phyloP scores from a whole-genome alignment of 106 monocot genomes.

The Cymbidium sinense region DNA sequence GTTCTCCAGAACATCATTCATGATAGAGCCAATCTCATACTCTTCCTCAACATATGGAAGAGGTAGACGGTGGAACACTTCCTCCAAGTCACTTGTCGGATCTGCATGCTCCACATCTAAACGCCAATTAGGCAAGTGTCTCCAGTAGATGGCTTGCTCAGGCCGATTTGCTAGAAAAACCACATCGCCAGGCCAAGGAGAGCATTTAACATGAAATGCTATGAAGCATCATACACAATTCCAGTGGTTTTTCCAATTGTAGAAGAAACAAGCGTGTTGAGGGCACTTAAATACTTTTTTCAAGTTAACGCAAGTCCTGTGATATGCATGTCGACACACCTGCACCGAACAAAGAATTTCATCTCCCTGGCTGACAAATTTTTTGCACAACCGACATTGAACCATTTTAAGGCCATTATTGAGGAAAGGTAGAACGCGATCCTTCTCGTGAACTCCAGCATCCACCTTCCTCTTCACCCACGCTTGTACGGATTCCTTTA shows the following conservation, averaged over 20 bases:
- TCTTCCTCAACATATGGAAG: slow-evolving; percentile 75
- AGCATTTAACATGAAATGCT: slow-evolving; percentile 57
- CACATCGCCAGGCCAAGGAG: slow-evolving; percentile 65
- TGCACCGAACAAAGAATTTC: slow-evolving; percentile 48
- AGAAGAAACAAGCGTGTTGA: slow-evolving; percentile 80
- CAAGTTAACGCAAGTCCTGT: slow-evolving; percentile 40
- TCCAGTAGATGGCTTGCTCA: slow-evolving; percentile 66
- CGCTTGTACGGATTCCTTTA: slow-evolving; percentile 48
- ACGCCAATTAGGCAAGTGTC: slow-evolving; percentile 73
- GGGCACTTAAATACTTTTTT: slow-evolving; percentile 50
- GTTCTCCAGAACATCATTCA: slow-evolving; percentile 42
- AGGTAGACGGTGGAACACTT: slow-evolving; percentile 75
- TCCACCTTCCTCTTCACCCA: slow-evolving; percentile 58
- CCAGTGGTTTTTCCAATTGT: slow-evolving; percentile 61
- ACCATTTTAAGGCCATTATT: slow-evolving; percentile 46
- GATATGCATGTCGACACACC: slow-evolving; percentile 47
- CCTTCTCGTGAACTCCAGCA: slow-evolving; percentile 25
- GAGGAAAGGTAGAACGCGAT: slow-evolving; percentile 69
- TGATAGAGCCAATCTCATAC: slow-evolving; percentile 49
- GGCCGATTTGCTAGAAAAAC: slow-evolving; percentile 19
- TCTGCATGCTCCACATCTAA: slow-evolving; percentile 46
- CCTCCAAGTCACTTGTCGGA: slow-evolving; percentile 60
- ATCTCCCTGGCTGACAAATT: slow-evolving; percentile 45
- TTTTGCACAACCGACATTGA: slow-evolving; percentile 62
- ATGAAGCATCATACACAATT: slow-evolving; percentile 62